Evolutionary conservation across 2,329 filamentous ascomycete genomes (phyloP).

Genomic region (Bimuria novae-zelandiae): DNA sequence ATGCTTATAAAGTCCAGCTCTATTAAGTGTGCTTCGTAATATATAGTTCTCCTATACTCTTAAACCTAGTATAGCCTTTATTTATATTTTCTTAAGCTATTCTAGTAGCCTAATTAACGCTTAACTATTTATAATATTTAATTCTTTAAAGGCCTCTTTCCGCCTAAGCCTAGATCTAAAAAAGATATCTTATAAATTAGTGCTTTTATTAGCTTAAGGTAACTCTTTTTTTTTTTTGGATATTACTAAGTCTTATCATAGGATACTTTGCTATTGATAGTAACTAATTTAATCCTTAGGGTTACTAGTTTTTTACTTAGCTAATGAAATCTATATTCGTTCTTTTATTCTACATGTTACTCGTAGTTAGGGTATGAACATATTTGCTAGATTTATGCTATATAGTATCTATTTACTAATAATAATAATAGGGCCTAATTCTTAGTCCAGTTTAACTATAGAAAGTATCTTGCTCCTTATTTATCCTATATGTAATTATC

Average conservation of each 20-base stretch:
- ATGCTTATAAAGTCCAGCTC: neutral
- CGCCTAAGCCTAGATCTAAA: neutral
- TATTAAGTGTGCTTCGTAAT: neutral
- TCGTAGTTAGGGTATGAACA: too few species aligned
- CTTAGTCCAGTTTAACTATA: neutral
- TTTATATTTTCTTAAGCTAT: neutral
- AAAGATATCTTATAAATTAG: neutral
- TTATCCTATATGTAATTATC: too few species aligned
- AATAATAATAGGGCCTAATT: neutral
- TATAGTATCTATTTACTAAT: neutral
- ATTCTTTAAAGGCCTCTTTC: neutral
- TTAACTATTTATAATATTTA: slow-evolving; percentile 1
- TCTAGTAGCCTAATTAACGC: neutral
- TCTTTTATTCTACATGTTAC: neutral
- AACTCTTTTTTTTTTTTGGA: neutral
- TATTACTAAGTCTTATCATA: neutral
- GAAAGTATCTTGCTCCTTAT: too few species aligned
- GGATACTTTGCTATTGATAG: neutral
- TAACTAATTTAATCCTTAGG: neutral
- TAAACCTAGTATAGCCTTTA: neutral
- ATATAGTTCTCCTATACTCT: neutral
- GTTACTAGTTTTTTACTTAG: neutral
- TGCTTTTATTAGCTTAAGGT: neutral
- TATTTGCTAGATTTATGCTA: too few species aligned
- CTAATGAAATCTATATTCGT: neutral